Conservation (phyloP, 768 basidiomycete genomes). For the Tylopilus balloui region DNA sequence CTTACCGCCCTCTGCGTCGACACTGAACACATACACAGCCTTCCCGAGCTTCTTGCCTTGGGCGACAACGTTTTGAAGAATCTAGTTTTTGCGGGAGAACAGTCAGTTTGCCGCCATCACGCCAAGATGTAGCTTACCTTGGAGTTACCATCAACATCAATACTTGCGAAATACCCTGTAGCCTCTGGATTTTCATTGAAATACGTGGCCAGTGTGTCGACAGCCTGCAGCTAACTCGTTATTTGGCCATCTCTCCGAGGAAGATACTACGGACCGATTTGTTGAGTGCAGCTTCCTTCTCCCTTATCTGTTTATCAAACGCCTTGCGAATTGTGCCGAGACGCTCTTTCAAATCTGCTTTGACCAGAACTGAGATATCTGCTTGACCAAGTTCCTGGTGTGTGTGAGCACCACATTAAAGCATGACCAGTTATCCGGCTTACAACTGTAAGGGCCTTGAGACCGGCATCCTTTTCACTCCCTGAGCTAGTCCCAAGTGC, state of each 20-base stretch:
- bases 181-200: slow-evolving; percentile 76
- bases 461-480: slow-evolving; percentile 80
- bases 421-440: slow-evolving; percentile 25
- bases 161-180: slow-evolving; percentile 60
- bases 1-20: slow-evolving; percentile 63
- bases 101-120: not conserved
- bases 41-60: slow-evolving; percentile 81
- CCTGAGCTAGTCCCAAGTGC: slow-evolving; percentile 56
- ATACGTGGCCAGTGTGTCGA: slow-evolving; percentile 62
- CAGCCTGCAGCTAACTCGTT: slow-evolving; percentile 43
- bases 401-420: not conserved
- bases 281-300: slow-evolving; percentile 67
- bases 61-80: slow-evolving; percentile 67
- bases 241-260: not conserved
- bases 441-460: slow-evolving; percentile 79
- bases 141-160: slow-evolving; percentile 79
- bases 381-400: slow-evolving; percentile 81
- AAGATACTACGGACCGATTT: slow-evolving; percentile 55
- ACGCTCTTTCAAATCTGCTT: slow-evolving; percentile 74
- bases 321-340: slow-evolving; percentile 70
- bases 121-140: slow-evolving; percentile 52
- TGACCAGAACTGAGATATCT: slow-evolving; percentile 82
- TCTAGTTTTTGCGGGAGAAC: slow-evolving; percentile 35
- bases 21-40: slow-evolving; percentile 84
- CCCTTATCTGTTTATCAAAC: slow-evolving; percentile 82